These are phyloP conservation scores for Exophiala xenobiotica DNA, from an alignment of 2,329 filamentous ascomycete genomes.

Conservation along the genomic window DNA sequence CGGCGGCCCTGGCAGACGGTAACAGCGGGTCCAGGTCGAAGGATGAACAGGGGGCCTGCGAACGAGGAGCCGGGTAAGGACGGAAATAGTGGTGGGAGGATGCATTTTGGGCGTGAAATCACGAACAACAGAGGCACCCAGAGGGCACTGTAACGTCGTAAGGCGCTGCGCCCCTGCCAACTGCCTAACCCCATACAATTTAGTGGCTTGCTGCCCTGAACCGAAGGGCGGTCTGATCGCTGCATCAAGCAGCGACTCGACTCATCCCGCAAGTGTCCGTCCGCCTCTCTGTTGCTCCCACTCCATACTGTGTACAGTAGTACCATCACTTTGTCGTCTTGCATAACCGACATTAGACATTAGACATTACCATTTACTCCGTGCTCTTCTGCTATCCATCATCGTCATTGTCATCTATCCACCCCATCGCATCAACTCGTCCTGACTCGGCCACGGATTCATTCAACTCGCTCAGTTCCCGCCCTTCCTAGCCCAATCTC, in stretches of 20 bases:
- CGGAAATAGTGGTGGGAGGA: slow-evolving; percentile 22
- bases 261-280: slow-evolving; percentile 4
- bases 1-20: slow-evolving; percentile 10
- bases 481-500: not conserved
- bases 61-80: slow-evolving; percentile 11
- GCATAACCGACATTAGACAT: no score
- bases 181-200: slow-evolving; percentile 1
- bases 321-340: no score
- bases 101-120: slow-evolving; percentile 17
- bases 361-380: no score
- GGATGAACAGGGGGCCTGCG: slow-evolving; percentile 12
- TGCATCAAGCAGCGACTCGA: slow-evolving; percentile 6
- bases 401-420: not conserved
- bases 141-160: slow-evolving; percentile 20
- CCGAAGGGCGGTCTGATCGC: slow-evolving; percentile 18
- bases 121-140: not conserved
- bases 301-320: not conserved
- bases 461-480: not conserved
- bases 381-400: no score
- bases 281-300: slow-evolving; percentile 1
- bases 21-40: slow-evolving; percentile 12
- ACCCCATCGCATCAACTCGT: not conserved
- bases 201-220: slow-evolving; percentile 19
- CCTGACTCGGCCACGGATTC: not conserved
- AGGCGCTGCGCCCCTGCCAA: slow-evolving; percentile 21